These are phyloP conservation scores for Lasiosphaeria ovina DNA, from an alignment of 495 filamentous ascomycete species.

Conservation along the genomic window DNA sequence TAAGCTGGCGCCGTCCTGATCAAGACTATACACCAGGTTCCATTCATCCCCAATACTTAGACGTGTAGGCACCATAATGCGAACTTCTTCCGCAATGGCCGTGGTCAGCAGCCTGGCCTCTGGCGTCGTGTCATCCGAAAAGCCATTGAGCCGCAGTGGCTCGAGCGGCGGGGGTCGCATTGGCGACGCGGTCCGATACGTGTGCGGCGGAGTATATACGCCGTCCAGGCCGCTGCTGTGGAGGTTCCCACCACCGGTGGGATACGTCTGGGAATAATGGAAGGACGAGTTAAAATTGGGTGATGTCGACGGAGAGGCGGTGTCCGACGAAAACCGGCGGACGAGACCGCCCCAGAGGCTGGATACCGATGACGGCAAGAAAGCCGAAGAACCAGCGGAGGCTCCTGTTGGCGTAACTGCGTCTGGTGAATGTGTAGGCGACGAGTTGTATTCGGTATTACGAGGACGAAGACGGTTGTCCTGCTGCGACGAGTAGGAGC, in stretches of 20 bases:
- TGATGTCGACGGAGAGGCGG: slow-evolving; percentile 9
- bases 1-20: slow-evolving; percentile 85
- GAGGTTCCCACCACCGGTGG: slow-evolving; percentile 14
- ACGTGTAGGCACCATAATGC: slow-evolving; percentile 80
- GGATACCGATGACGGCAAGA: slow-evolving; percentile 27
- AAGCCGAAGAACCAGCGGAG: slow-evolving; percentile 21
- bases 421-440: slow-evolving; percentile 31
- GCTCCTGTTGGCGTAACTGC: slow-evolving; percentile 30
- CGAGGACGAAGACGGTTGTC: slow-evolving; percentile 17
- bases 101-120: slow-evolving; percentile 58
- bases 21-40: slow-evolving; percentile 84
- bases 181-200: slow-evolving; percentile 34
- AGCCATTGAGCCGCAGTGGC: slow-evolving; percentile 43
- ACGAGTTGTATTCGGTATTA: slow-evolving; percentile 26
- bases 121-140: slow-evolving; percentile 35
- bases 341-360: slow-evolving; percentile 36
- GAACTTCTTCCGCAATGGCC: slow-evolving; percentile 87
- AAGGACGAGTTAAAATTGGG: slow-evolving; percentile 10
- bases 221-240: slow-evolving; percentile 36
- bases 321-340: slow-evolving; percentile 36
- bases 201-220: slow-evolving; percentile 39
- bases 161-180: slow-evolving; percentile 45
- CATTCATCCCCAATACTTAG: slow-evolving; percentile 85
- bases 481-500: slow-evolving; percentile 21
- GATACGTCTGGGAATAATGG: slow-evolving; percentile 24